Evolutionary conservation across 2,329 filamentous ascomycete species (phyloP).

Genomic region (Torrubiella hemipterigena): DNA sequence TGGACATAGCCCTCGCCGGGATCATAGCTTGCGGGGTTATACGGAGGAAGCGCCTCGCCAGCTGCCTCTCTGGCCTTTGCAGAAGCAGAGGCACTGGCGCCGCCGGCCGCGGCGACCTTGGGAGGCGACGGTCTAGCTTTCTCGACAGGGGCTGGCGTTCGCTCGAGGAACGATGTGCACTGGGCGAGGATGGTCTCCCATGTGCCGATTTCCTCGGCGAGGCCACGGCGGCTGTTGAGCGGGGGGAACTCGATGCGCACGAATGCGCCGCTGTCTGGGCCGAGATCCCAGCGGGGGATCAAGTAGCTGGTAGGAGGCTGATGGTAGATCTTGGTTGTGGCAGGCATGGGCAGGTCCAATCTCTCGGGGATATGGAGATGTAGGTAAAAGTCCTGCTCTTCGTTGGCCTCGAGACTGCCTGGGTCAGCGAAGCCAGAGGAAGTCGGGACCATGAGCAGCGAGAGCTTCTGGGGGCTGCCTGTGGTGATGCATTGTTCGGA

Average conservation of each 20-base stretch:
- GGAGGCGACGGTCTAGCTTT: constrained; percentile 17
- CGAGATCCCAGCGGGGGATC: constrained; percentile 90
- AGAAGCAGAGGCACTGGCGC: constrained; percentile 9
- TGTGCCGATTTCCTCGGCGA: constrained; percentile 88
- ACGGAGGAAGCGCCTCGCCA: constrained; percentile 42
- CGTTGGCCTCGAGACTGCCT: constrained; percentile 43
- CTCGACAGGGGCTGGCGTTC: constrained; percentile 59
- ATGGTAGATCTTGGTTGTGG: constrained; percentile 94
- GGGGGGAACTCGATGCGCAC: constrained; percentile 84
- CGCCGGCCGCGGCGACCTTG: constrained; percentile 18
- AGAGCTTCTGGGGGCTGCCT: constrained; percentile 80
- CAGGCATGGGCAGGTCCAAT: constrained; percentile 83
- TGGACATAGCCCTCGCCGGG: constrained; percentile 68
- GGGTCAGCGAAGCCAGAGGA: constrained; percentile 55
- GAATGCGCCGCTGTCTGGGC: constrained; percentile 78
- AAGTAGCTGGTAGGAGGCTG: constrained; percentile 87
- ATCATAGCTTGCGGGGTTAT: constrained; percentile 72
- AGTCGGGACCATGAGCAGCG: constrained; percentile 90
- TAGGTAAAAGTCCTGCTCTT: constrained; percentile 95
- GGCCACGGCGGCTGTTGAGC: constrained; percentile 56
- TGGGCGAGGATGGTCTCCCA: constrained; percentile 98
- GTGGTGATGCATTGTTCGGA: constrained; percentile 72
- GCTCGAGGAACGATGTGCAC: constrained; percentile 89
- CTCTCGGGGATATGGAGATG: constrained; percentile 91
- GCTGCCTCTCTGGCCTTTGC: constrained; percentile 28